Evolutionary conservation across 106 monocot species (phyloP), one percentile per base, ranked within the genome.

Genomic region (Acanthochlamys bracteata): DNA sequence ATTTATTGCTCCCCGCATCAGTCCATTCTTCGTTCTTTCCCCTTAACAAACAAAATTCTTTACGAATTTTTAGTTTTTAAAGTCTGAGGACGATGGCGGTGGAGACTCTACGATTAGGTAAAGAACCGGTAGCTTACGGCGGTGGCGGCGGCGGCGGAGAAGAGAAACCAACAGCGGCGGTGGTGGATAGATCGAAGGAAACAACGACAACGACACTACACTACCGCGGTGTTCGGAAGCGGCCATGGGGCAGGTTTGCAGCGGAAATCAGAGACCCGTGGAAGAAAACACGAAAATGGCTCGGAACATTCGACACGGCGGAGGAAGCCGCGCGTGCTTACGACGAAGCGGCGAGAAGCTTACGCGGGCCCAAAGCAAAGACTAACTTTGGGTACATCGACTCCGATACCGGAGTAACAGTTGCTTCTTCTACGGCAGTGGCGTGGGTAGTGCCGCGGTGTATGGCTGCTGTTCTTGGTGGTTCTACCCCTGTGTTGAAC

Each of bases 281-380:
- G 77, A 77, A 77, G 77, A 77, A 77, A 56, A 77, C 77, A 22
- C 21, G 77, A 20, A 77, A 71, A 43, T 77, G 77, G 77, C 67
- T 77, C 6, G 77, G 77, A 6, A 77, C 77, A 60, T 77, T 76
- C 60, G 76, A 76, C 59, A 70, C 76, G 20, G 76, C 76, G 3
- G 76, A 76, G 70, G 76, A 76, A 26, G 77, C 77, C 12, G 77
- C 77, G 11, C 42, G 72, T 24, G 77, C 72, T 46, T 77, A 77
- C 62, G 77, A 77, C 55, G 72, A 77, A 46, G 77, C 71, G 21
- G 72, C 77, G 12, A 66, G 77, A 13, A 77, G 39, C 61, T 66
- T 72, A 54, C 72, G 67, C 61, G 72, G 77, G 14, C 72, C 77
- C 14, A 77, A 77, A 60, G 77, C 77, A 4, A 77, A 77, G 77